Conservation (phyloP, 2,329 filamentous ascomycete genomes). For the Alternaria consortialis region DNA sequence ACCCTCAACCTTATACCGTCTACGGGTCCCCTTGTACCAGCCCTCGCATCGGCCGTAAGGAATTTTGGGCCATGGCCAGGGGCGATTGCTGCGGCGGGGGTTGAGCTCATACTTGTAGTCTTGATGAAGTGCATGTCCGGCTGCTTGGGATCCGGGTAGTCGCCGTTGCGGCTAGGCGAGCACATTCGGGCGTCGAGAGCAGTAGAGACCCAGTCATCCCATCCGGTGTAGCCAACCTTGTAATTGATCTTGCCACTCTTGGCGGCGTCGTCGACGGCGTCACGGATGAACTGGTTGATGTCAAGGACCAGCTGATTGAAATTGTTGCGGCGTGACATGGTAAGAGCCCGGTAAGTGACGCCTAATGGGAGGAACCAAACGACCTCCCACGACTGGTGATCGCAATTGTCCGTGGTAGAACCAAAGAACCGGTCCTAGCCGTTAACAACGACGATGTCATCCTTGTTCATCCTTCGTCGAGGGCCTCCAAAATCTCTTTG, state of each 20-base stretch:
- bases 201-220: conserved; percentile 8
- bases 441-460: conserved; percentile 9
- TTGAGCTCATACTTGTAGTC: conserved; percentile 12
- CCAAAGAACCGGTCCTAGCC: conserved; percentile 9
- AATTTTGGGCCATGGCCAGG: neutral
- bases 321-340: conserved; percentile 2
- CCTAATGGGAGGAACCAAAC: conserved; percentile 8
- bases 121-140: conserved; percentile 17
- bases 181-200: conserved; percentile 9
- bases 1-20: conserved; percentile 5
- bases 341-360: conserved; percentile 5
- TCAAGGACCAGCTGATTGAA: conserved; percentile 13
- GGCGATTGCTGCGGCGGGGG: conserved; percentile 2
- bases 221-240: conserved; percentile 10
- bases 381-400: conserved; percentile 4
- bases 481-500: conserved; percentile 6
- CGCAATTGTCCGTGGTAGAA: conserved; percentile 2
- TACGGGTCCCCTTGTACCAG: conserved; percentile 1
- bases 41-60: conserved; percentile 9
- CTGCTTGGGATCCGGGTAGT: conserved; percentile 6
- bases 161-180: conserved; percentile 11
- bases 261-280: neutral
- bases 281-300: conserved; percentile 1
- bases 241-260: conserved; percentile 8
- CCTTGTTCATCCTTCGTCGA: conserved; percentile 13